These are phyloP conservation scores for Cucurbita ficifolia DNA, from an alignment of 306 rosid genomes.

Conservation along the genomic window DNA sequence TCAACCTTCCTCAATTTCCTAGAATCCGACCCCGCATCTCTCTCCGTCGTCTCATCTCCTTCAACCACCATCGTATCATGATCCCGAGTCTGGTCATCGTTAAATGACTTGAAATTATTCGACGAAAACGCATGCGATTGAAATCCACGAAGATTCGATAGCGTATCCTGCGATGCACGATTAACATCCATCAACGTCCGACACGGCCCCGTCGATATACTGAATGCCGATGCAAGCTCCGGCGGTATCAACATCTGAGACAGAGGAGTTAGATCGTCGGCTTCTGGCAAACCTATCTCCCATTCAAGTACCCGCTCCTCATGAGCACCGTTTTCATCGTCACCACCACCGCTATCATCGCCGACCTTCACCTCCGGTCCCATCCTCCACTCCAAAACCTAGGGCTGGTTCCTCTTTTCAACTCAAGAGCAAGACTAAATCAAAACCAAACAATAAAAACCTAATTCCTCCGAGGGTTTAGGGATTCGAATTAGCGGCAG, in stretches of 20 bases:
- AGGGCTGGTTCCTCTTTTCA: neutral
- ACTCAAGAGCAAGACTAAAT: neutral
- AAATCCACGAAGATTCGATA: conserved; percentile 41
- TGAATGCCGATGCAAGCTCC: conserved; percentile 75
- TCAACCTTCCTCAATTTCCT: conserved; percentile 46
- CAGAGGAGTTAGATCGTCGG: conserved; percentile 59
- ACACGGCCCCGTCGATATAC: conserved; percentile 56
- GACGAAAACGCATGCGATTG: conserved; percentile 33
- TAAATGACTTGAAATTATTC: conserved; percentile 26
- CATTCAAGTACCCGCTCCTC: conserved; percentile 63
- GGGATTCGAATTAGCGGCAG: neutral
- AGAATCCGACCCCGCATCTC: conserved; percentile 44
- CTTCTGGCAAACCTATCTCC: conserved; percentile 65
- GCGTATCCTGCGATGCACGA: conserved; percentile 66
- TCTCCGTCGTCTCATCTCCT: conserved; percentile 27
- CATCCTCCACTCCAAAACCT: conserved; percentile 15
- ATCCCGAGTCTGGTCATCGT: conserved; percentile 11
- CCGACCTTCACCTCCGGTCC: conserved; percentile 67
- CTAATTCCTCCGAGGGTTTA: neutral
- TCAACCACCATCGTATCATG: conserved; percentile 33
- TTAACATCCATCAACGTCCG: conserved; percentile 56
- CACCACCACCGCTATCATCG: conserved; percentile 17
- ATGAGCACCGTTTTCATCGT: conserved; percentile 20
- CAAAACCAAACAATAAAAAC: neutral
- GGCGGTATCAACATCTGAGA: conserved; percentile 60